Evolutionary conservation across 2,329 filamentous ascomycete genomes (phyloP).

Genomic region (Metarhizium album): DNA sequence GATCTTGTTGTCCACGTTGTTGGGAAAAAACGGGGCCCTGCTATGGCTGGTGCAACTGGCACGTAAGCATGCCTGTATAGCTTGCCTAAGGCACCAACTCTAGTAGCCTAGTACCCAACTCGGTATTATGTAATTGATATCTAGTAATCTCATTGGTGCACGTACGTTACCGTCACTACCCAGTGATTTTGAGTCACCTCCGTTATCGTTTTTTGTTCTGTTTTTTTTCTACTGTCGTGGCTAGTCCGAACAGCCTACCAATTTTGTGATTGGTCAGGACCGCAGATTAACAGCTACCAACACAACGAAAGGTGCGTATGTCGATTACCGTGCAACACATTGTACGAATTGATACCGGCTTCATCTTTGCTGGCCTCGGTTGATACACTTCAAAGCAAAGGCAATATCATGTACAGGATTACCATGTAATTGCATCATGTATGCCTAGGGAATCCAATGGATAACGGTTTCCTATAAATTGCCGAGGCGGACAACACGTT

Average conservation of each 20-base stretch:
- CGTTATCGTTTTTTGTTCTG: slow-evolving; percentile 1
- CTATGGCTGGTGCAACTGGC: not conserved
- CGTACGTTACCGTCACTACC: not conserved
- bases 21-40: slow-evolving; percentile 4
- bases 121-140: not conserved
- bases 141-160: slow-evolving; percentile 1
- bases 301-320: too few relatives aligned
- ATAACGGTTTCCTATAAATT: too few relatives aligned
- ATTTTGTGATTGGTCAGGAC: not conserved
- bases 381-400: too few relatives aligned
- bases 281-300: not conserved
- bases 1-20: slow-evolving; percentile 2
- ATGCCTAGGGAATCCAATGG: too few relatives aligned
- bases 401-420: too few relatives aligned
- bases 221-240: not conserved
- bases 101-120: not conserved
- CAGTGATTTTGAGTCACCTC: not conserved
- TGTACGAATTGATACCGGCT: too few relatives aligned
- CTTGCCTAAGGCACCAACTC: not conserved
- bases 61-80: not conserved
- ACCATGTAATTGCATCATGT: too few relatives aligned
- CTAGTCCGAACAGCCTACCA: not conserved
- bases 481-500: too few relatives aligned
- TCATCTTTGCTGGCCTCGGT: too few relatives aligned
- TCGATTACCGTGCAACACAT: too few relatives aligned